Percentiles rank a stretch among this genome's conserved stretches.
These are phyloP conservation scores for Vanrija sp. DNA, from an alignment of 1,284 basidiomycete genomes.

Conservation along the genomic window DNA sequence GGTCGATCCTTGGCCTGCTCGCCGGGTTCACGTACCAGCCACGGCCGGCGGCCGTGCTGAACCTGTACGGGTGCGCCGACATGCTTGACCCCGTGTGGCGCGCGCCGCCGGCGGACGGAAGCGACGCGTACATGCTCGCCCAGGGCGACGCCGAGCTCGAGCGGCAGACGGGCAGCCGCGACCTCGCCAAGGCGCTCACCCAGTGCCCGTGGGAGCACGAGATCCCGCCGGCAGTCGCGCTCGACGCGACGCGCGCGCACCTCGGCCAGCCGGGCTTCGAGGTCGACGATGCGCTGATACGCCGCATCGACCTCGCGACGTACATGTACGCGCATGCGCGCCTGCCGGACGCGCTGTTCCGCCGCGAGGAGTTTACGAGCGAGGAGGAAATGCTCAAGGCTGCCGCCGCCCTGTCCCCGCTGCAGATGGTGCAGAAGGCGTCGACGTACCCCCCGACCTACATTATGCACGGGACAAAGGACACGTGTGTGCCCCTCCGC, in stretches of 20 bases:
- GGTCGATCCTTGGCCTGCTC: neutral
- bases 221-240: constrained; percentile 9
- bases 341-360: constrained; percentile 16
- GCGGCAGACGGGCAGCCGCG: neutral
- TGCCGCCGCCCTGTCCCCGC: too few species aligned
- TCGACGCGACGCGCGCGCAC: constrained; percentile 3
- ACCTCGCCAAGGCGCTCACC: constrained; percentile 14
- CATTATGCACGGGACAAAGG: too few species aligned
- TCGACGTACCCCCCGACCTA: too few species aligned
- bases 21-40: too few species aligned
- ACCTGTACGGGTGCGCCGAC: constrained; percentile 25
- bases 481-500: too few species aligned
- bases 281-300: neutral
- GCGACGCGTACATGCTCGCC: too few species aligned
- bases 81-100: constrained; percentile 8
- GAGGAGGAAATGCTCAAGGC: constrained; percentile 11
- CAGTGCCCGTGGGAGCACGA: constrained; percentile 8
- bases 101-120: too few species aligned
- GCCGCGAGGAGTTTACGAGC: constrained; percentile 8
- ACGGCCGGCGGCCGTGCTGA: constrained; percentile 2
- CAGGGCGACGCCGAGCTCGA: neutral
- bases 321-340: neutral
- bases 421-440: too few species aligned
- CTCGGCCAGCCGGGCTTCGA: constrained; percentile 3
- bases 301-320: neutral